These are phyloP conservation scores for Hymenoscyphus scutula DNA, from an alignment of 2,329 filamentous ascomycete genomes.

Conservation along the genomic window DNA sequence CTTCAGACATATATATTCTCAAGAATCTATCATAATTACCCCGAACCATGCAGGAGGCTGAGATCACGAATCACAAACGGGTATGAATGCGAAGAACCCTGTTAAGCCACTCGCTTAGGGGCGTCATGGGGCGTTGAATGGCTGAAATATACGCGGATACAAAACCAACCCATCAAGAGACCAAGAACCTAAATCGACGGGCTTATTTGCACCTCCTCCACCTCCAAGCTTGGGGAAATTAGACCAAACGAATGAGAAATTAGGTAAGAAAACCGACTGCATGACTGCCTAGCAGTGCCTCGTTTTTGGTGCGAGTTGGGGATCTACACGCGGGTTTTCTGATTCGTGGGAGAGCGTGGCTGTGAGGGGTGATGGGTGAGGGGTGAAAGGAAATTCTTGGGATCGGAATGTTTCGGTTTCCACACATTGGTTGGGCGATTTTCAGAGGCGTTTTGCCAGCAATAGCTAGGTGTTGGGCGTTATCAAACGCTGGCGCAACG, in stretches of 20 bases:
- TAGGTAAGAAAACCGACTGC: no score
- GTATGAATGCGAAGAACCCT: conserved; percentile 11
- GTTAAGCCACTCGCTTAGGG: conserved; percentile 1
- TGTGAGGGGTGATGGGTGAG: no score
- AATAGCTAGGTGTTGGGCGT: neutral
- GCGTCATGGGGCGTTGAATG: neutral
- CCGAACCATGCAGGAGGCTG: no score
- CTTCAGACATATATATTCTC: no score
- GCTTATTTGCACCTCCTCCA: neutral
- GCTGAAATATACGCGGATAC: neutral
- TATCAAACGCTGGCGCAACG: neutral
- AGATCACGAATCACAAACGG: neutral
- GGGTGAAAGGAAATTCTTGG: neutral
- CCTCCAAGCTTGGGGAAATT: neutral
- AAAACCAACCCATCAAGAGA: no score
- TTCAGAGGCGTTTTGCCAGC: neutral
- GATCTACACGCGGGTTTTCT: neutral
- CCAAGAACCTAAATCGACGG: neutral
- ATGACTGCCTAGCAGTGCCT: no score
- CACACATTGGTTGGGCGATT: no score
- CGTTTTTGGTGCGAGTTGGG: neutral
- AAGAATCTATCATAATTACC: no score
- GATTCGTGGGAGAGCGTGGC: neutral
- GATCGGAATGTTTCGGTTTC: neutral
- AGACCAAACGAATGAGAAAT: neutral